Percentiles rank a stretch among this genome's conserved stretches.
Conservation (phyloP, 352 stramenopile species). For the Phytopythium montanum region DNA sequence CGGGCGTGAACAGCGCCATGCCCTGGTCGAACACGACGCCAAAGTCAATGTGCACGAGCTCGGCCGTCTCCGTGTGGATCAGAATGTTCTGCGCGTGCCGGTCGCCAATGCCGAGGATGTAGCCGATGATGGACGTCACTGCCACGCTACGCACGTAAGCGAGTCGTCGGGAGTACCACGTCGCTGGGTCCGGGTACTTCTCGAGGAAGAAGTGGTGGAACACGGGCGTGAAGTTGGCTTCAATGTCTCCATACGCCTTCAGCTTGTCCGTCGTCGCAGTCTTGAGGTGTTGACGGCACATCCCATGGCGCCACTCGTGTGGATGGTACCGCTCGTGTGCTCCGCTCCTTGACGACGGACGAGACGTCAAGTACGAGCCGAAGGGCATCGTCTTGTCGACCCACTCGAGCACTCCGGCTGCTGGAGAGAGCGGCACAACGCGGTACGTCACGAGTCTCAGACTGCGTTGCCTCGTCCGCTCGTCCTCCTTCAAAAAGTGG, state of each 20-base stretch:
- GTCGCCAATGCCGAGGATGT: conserved; percentile 97
- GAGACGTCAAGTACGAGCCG: conserved; percentile 87
- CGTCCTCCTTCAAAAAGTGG: conserved; percentile 77
- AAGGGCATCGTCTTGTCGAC: conserved; percentile 96
- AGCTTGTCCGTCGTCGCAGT: conserved; percentile 70
- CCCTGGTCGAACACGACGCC: conserved; percentile 99
- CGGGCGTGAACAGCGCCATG: conserved; percentile 92
- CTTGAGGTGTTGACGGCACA: conserved; percentile 82
- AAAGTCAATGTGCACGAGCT: conserved; percentile 99
- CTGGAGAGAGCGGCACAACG: conserved; percentile 88
- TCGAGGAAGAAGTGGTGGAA: conserved; percentile 99
- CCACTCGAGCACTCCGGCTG: conserved; percentile 97
- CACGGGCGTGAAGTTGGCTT: conserved; percentile 94
- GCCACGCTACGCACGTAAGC: conserved; percentile 96
- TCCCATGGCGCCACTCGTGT: conserved; percentile 88
- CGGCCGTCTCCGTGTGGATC: conserved; percentile 95
- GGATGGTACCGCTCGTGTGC: conserved; percentile 95
- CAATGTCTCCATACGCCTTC: conserved; percentile 87
- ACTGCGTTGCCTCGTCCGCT: conserved; percentile 53
- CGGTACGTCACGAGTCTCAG: conserved; percentile 96
- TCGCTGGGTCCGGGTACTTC: conserved; percentile 91
- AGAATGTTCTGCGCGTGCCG: conserved; percentile 99
- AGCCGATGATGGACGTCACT: conserved; percentile 97
- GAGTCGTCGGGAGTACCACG: conserved; percentile 93
- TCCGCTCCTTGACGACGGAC: conserved; percentile 42